A percentile compares a stretch with the other conserved stretches of the same genome.
Conservation (phyloP, 2,329 filamentous ascomycete species). For the Pseudohalonectria lignicola region DNA sequence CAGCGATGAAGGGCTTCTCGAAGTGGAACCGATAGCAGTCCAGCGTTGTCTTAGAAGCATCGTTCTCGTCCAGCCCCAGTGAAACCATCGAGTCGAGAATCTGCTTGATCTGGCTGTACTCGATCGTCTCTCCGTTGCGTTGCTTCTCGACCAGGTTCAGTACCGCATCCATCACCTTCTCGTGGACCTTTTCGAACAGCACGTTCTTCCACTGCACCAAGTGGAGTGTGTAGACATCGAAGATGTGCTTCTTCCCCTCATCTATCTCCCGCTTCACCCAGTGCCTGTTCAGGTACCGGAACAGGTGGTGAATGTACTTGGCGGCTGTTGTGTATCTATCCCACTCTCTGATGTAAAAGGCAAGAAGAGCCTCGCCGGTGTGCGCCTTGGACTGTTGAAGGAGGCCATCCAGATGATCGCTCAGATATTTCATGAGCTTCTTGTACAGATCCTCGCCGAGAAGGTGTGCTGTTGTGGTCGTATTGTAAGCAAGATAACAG, state of each 20-base stretch:
- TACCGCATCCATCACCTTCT: slow-evolving; percentile 90
- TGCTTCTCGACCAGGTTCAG: slow-evolving; percentile 95
- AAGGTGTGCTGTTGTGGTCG: slow-evolving; percentile 59
- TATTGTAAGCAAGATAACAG: no score
- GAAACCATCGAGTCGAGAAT: slow-evolving; percentile 96
- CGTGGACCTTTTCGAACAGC: slow-evolving; percentile 73
- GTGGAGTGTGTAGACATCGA: slow-evolving; percentile 95
- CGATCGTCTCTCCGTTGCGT: slow-evolving; percentile 93
- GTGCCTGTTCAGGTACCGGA: slow-evolving; percentile 91
- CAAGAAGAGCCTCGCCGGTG: slow-evolving; percentile 78
- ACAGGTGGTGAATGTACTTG: slow-evolving; percentile 95
- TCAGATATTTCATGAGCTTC: slow-evolving; percentile 78
- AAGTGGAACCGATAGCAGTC: slow-evolving; percentile 92
- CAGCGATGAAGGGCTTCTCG: slow-evolving; percentile 80
- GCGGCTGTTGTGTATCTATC: slow-evolving; percentile 88
- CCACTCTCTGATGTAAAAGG: slow-evolving; percentile 96
- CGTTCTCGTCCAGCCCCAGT: slow-evolving; percentile 83
- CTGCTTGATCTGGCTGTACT: slow-evolving; percentile 92
- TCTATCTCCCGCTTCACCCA: slow-evolving; percentile 99
- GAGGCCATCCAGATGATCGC: slow-evolving; percentile 61
- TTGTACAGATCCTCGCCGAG: slow-evolving; percentile 94
- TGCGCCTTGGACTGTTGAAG: slow-evolving; percentile 65
- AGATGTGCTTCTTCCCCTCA: slow-evolving; percentile 95
- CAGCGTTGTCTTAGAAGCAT: slow-evolving; percentile 85
- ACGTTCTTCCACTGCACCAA: slow-evolving; percentile 91